Conservation (phyloP, 2,329 filamentous ascomycete genomes). For the Sporothrix inflata region DNA sequence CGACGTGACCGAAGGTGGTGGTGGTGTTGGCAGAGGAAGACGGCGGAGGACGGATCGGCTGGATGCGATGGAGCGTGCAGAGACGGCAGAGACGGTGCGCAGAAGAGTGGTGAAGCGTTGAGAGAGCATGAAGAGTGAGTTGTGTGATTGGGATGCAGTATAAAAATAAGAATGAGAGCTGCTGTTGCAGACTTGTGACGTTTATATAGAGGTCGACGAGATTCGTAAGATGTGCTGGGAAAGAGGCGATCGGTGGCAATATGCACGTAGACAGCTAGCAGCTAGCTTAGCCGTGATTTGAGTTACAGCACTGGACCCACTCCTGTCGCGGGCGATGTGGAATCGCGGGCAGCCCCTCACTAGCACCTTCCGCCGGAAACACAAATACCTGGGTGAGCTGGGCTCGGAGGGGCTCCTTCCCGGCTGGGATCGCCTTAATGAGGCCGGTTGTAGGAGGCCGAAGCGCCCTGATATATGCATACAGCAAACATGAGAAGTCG, state of each 20-base stretch:
- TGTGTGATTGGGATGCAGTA: neutral
- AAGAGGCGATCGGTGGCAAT: constrained; percentile 15
- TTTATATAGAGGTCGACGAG: constrained; percentile 14
- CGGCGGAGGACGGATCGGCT: constrained; percentile 43
- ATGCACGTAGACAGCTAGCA: constrained; percentile 18
- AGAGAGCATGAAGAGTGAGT: constrained; percentile 53
- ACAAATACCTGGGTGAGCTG: constrained; percentile 15
- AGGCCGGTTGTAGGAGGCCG: neutral
- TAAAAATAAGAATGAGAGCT: neutral
- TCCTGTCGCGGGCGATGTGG: constrained; percentile 14
- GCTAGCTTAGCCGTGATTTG: constrained; percentile 12
- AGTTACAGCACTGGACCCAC: constrained; percentile 17
- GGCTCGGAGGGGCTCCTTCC: neutral
- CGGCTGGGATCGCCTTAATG: neutral
- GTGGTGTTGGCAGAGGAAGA: constrained; percentile 52
- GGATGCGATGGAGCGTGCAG: constrained; percentile 52
- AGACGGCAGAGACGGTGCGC: constrained; percentile 46
- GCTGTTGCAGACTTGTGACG: neutral
- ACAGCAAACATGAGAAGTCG: neutral
- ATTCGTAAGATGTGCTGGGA: neutral
- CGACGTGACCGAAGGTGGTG: constrained; percentile 39
- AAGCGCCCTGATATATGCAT: constrained; percentile 5
- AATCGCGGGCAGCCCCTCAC: constrained; percentile 17
- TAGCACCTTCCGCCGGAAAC: constrained; percentile 13
- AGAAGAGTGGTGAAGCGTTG: constrained; percentile 50